Evolutionary conservation across 768 basidiomycete species (phyloP).

Genomic region (Coprinopsis marcescibilis): DNA sequence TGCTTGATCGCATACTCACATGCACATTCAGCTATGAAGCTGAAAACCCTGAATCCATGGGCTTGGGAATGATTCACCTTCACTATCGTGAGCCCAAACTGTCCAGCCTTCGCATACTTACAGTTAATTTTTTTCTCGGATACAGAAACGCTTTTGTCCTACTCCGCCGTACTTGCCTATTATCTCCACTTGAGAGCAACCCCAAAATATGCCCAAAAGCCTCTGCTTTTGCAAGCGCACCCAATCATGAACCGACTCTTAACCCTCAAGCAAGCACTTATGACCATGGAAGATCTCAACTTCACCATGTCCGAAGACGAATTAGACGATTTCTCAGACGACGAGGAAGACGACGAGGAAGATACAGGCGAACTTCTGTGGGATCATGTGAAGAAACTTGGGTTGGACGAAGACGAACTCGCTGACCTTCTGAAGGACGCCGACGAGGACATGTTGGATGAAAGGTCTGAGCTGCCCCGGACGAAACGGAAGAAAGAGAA

Average conservation of each 20-base stretch:
- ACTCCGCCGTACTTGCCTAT: slow-evolving; percentile 86
- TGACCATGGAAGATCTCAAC: slow-evolving; percentile 81
- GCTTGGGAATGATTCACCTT: slow-evolving; percentile 69
- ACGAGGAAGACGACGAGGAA: slow-evolving; percentile 20
- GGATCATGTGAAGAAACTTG: slow-evolving; percentile 32
- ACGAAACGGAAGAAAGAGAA: slow-evolving; percentile 5
- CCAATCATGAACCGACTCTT: slow-evolving; percentile 75
- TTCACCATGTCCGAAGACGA: slow-evolving; percentile 50
- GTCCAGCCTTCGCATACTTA: neutral
- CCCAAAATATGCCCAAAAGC: slow-evolving; percentile 55
- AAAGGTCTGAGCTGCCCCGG: neutral
- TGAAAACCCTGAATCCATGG: slow-evolving; percentile 45
- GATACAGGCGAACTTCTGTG: slow-evolving; percentile 40
- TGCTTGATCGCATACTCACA: slow-evolving; percentile 1
- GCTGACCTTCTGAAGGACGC: slow-evolving; percentile 54
- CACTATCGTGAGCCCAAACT: slow-evolving; percentile 64
- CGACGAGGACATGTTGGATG: slow-evolving; percentile 8
- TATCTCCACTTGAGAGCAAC: slow-evolving; percentile 83
- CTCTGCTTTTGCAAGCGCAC: slow-evolving; percentile 57
- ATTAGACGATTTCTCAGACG: slow-evolving; percentile 25
- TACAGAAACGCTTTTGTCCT: slow-evolving; percentile 83
- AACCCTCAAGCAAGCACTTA: slow-evolving; percentile 74
- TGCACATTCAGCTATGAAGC: slow-evolving; percentile 38
- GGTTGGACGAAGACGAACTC: slow-evolving; percentile 43
- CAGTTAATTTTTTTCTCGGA: neutral